Evolutionary conservation across 306 rosid species (phyloP), one percentile per base, ranked within the genome.

Genomic region (Rosa persica): DNA sequence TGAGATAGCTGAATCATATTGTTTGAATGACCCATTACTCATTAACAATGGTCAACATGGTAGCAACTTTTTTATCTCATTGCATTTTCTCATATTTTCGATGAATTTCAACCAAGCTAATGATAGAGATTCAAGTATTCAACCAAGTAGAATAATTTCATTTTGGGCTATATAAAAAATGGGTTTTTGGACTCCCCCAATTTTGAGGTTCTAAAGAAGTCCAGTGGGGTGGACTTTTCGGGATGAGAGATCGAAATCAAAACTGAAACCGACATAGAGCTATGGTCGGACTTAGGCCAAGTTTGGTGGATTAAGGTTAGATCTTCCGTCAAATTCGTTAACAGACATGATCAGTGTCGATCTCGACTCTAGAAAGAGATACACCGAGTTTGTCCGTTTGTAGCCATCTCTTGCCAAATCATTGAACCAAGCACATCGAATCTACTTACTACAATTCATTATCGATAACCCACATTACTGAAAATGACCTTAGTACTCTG

Each of bases 11-110:
- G 78, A 72, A 64, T 83, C 67, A 76, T 70, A 12, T 38, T 75
- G 77, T 75, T 79, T 79, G 81, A 79, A 70, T 83, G 81, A 54
- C 75, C 71, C 55, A 25, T 51, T 80, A 44, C 20, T 69, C 82
- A 74, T 78, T 49, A 65, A 40, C 61, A 46, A 12, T 69, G 58
- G 77, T 74, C 36, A 43, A 73, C 16, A 30, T 20, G 25, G 64
- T 12, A 70, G 64, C 69, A 43, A 58, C 72, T 16, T 74, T 74
- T 30, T 36, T 9, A 52, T 43, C 39, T 76, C 43, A 54, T 8
- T 61, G 55, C 74, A 15, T 48, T 55, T 46, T 20, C 25, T 23
- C 7, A 9, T 1, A 30, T 66, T 1, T 22, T 55, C 27, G n/a
- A 55, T 57, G 64, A 57, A 22, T 57, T 57, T 57, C 30, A 57